These are phyloP conservation scores for Maudiozyma serrabonitensis DNA, from an alignment of 805 yeast genomes.

Conservation along the genomic window DNA sequence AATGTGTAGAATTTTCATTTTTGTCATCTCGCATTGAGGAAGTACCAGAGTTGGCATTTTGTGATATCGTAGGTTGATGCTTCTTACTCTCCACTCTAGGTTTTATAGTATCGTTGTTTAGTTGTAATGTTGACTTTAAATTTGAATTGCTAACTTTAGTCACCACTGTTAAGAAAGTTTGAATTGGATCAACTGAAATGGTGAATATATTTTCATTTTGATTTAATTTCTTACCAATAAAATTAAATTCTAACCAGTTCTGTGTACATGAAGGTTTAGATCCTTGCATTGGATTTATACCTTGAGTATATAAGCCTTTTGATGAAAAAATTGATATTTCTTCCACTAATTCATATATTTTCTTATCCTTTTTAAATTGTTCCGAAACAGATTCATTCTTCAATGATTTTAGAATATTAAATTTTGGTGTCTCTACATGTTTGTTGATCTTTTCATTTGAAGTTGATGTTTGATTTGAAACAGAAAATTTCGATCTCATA, in stretches of 20 bases:
- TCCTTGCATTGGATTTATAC: conserved; percentile 22
- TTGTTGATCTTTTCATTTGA: conserved; percentile 8
- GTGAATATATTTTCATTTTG: conserved; percentile 23
- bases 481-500: background rate
- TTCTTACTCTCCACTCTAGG: conserved; percentile 3
- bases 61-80: background rate
- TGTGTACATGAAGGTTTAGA: conserved; percentile 24
- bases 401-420: conserved; percentile 21
- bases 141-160: conserved; percentile 11
- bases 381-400: conserved; percentile 15
- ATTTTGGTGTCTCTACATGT: conserved; percentile 18
- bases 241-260: conserved; percentile 25
- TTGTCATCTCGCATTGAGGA: conserved; percentile 2
- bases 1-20: background rate
- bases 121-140: conserved; percentile 6
- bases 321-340: conserved; percentile 22
- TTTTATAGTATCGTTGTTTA: conserved; percentile 19
- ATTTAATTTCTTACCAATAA: conserved; percentile 18
- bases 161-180: conserved; percentile 20
- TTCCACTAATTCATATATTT: conserved; percentile 17
- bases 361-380: conserved; percentile 15
- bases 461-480: background rate
- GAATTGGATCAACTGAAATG: conserved; percentile 23
- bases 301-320: conserved; percentile 20
- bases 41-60: background rate